These are phyloP conservation scores for Monosporascus sp. DNA, from an alignment of 2,329 filamentous ascomycete species.

Conservation along the genomic window DNA sequence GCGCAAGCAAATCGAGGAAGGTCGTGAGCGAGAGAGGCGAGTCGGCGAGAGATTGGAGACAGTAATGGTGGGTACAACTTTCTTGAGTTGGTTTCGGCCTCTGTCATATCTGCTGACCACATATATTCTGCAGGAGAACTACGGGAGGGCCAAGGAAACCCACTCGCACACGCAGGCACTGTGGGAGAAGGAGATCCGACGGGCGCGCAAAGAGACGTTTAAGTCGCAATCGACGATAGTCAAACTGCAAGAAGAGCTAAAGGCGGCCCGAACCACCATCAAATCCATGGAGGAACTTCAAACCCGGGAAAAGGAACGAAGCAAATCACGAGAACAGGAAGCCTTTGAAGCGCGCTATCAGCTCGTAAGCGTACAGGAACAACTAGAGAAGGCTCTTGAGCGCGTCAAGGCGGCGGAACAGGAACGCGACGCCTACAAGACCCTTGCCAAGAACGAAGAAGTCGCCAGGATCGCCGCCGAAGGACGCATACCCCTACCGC, in stretches of 20 bases:
- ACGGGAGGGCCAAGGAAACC: constrained; percentile 64
- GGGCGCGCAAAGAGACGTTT: constrained; percentile 67
- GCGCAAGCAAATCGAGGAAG: constrained; percentile 57
- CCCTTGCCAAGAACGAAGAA: constrained; percentile 67
- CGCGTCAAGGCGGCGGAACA: constrained; percentile 62
- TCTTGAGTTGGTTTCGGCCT: neutral
- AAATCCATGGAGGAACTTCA: constrained; percentile 55
- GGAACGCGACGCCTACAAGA: constrained; percentile 70
- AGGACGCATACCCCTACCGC: constrained; percentile 61
- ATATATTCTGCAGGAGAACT: constrained; percentile 53
- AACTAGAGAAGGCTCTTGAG: constrained; percentile 59
- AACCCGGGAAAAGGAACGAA: constrained; percentile 58
- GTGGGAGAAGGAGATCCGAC: constrained; percentile 70
- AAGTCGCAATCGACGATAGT: constrained; percentile 66
- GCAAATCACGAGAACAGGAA: constrained; percentile 60
- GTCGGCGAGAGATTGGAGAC: constrained; percentile 63
- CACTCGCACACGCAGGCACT: constrained; percentile 60
- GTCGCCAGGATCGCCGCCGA: constrained; percentile 68
- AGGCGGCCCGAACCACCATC: constrained; percentile 50
- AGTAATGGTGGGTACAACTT: constrained; percentile 54
- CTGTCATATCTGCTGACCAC: constrained; percentile 4
- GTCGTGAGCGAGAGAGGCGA: constrained; percentile 59
- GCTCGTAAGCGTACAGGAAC: constrained; percentile 60
- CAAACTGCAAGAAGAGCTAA: constrained; percentile 70
- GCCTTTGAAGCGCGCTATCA: constrained; percentile 63